A percentile compares a stretch with the other conserved stretches of the same genome.
phyloP scores from a whole-genome alignment of 2,329 filamentous ascomycete species.

The Pseudohalonectria lignicola region DNA sequence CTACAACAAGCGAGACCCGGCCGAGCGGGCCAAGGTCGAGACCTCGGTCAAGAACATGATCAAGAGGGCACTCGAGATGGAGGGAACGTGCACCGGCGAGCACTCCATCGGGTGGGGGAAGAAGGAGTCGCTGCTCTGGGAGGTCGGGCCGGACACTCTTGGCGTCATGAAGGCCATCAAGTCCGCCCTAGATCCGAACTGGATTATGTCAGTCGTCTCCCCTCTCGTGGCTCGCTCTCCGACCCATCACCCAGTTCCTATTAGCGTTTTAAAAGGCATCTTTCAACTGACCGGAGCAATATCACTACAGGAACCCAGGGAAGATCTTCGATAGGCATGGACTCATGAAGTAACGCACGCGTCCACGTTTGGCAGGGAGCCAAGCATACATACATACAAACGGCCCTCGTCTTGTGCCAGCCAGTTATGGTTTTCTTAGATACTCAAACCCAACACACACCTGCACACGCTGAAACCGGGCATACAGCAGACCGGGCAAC shows the following conservation, averaged over 20 bases:
- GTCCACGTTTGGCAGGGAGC: too few relatives aligned
- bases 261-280: too few relatives aligned
- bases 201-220: slow-evolving; percentile 50
- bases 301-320: slow-evolving; percentile 53
- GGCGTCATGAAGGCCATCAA: slow-evolving; percentile 81
- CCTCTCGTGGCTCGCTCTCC: neutral
- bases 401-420: too few relatives aligned
- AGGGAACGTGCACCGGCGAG: slow-evolving; percentile 84
- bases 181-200: slow-evolving; percentile 68
- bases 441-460: too few relatives aligned
- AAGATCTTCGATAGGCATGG: slow-evolving; percentile 68
- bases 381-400: too few relatives aligned
- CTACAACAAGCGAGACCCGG: slow-evolving; percentile 61
- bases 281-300: too few relatives aligned
- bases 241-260: too few relatives aligned
- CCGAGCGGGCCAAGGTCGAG: slow-evolving; percentile 66
- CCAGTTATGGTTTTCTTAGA: too few relatives aligned
- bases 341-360: neutral
- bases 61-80: slow-evolving; percentile 81
- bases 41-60: slow-evolving; percentile 84
- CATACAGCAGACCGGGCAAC: too few relatives aligned
- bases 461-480: too few relatives aligned
- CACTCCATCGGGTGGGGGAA: slow-evolving; percentile 81
- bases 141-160: slow-evolving; percentile 71
- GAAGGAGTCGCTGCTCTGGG: slow-evolving; percentile 66